phyloP scores from a whole-genome alignment of 192 early-diverging fungal species.

The Coemansia sp. region DNA sequence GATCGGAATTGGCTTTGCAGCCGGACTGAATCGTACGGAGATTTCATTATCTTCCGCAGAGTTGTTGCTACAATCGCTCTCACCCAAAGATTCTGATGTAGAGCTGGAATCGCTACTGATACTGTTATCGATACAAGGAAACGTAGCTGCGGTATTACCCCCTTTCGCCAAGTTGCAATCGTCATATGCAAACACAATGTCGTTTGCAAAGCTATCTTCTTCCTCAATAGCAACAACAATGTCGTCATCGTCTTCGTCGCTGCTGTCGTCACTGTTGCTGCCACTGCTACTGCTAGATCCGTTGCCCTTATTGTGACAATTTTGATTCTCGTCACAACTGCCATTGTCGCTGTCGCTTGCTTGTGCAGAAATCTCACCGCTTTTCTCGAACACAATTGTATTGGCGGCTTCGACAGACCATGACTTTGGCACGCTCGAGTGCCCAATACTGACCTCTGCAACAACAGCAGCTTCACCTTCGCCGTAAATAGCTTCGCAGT shows the following conservation, averaged over 20 bases:
- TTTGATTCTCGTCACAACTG: neutral
- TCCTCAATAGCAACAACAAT: neutral
- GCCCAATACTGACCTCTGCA: slow-evolving; percentile 25
- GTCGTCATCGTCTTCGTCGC: neutral
- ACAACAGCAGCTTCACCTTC: slow-evolving; percentile 14
- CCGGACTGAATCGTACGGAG: neutral
- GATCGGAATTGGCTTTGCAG: slow-evolving; percentile 5
- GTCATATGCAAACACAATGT: slow-evolving; percentile 6
- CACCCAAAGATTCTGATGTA: neutral
- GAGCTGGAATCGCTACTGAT: neutral
- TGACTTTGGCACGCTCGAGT: slow-evolving; percentile 13
- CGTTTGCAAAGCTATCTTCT: neutral
- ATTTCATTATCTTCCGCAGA: neutral
- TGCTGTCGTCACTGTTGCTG: neutral
- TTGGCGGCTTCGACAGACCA: slow-evolving; percentile 6
- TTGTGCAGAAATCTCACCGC: neutral
- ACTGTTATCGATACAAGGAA: neutral
- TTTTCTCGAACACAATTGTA: slow-evolving; percentile 31
- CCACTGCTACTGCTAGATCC: neutral
- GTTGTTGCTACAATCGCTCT: neutral
- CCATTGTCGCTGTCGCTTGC: neutral
- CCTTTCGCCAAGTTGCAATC: neutral
- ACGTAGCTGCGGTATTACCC: neutral
- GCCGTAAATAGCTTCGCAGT: slow-evolving; percentile 1
- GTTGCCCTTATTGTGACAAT: neutral